Percentiles rank a stretch among this genome's conserved stretches.
These are phyloP conservation scores for Citeromyces matritensis DNA, from an alignment of 805 yeast species.

Conservation along the genomic window DNA sequence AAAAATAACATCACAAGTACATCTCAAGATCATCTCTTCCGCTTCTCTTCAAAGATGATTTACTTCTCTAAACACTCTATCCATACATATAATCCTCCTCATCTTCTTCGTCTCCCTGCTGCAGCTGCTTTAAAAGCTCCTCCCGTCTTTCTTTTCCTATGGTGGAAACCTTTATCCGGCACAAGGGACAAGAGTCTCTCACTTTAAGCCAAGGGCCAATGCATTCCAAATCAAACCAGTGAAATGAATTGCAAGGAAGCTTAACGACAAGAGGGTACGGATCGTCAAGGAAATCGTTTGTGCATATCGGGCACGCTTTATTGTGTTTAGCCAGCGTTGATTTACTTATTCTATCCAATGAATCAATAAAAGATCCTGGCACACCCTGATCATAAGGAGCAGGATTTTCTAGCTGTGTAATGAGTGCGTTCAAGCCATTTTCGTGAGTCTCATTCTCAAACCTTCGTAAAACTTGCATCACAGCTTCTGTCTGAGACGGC, in stretches of 20 bases:
- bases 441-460: too few species aligned
- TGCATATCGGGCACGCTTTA: constrained; percentile 78
- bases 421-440: too few species aligned
- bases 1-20: too few species aligned
- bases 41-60: too few species aligned
- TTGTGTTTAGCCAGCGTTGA: constrained; percentile 27
- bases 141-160: constrained; percentile 30
- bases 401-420: too few species aligned
- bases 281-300: constrained; percentile 55
- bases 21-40: too few species aligned
- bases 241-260: constrained; percentile 53
- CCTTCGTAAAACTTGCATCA: too few species aligned
- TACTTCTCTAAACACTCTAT: too few species aligned
- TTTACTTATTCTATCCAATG: constrained; percentile 52
- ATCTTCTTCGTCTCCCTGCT: constrained; percentile 42
- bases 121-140: constrained; percentile 9
- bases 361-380: constrained; percentile 55
- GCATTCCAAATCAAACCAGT: constrained; percentile 80
- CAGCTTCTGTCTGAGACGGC: too few species aligned
- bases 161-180: constrained; percentile 60
- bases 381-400: too few species aligned
- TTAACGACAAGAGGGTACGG: constrained; percentile 67
- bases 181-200: constrained; percentile 72
- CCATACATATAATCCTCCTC: constrained; percentile 78
- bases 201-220: constrained; percentile 78